Base-by-base conservation (phyloP, 306 rosid species). In the Hippophae tibetana region DNA sequence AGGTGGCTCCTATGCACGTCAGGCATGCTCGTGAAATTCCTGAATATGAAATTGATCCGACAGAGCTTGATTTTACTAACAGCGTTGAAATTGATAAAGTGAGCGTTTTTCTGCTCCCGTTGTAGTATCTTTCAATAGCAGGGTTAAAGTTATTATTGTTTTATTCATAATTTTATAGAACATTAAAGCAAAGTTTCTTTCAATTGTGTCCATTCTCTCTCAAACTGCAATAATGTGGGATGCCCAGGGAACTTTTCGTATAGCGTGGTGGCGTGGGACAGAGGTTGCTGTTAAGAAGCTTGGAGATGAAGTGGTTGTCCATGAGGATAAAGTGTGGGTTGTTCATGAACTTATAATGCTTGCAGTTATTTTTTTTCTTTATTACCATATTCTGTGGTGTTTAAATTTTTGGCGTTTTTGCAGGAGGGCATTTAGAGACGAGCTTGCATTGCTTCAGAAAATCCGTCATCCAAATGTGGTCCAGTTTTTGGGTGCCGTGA, bases 401-500 rank as follows among this genome's bases (percentile, higher is more conserved):
- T 54, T 64, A 52, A 82, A 52, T 14, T 40, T 6, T 57, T 69
- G 60, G 56, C 60, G 59, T 70, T 74, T 49, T 46, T 54, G 61
- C 96, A 90, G 98, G 82, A 87, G 72, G 70, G 95, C 95, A 23
- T 90, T 90, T 54, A 76, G 85, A 47, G 94, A 90, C 5, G 98
- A 90, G 81, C 96, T 90, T 74, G 95, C 84, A 8, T 77, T 90
- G 69, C 82, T 85, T 58, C 98, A 87, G 81, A 90, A 83, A 89
- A 79, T 90, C 64, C 81, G 98, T 47, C 98, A 90, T 80, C 98
- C 98, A 52, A 90, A 90, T 67, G 96, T 90, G 5, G 92, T 90
- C 49, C 98, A 90, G 67, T 90, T 90, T 87, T 83, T 90, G 57
- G 98, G 98, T 74, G 98, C 98, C 43, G 98, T 90, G 70, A 90